A percentile compares a stretch with the other conserved stretches of the same genome.
Conservation (phyloP, 2,329 filamentous ascomycete species). For the Didymosphaeria variabile region DNA sequence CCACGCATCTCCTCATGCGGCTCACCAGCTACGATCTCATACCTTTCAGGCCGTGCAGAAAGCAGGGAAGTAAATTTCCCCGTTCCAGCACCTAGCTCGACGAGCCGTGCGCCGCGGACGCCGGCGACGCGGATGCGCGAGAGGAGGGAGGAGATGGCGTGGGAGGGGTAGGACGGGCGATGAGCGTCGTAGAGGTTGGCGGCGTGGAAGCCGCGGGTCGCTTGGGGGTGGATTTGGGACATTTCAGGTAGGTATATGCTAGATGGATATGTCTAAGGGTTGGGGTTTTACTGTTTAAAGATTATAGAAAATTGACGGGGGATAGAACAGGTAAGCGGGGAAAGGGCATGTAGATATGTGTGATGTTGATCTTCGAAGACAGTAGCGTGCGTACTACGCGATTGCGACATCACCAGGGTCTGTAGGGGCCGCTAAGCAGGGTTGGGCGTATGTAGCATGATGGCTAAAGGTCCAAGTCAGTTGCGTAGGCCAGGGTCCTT, state of each 20-base stretch:
- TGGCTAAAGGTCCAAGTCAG: background rate
- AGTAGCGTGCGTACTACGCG: background rate
- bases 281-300: too few species aligned
- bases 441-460: background rate
- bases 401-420: slow-evolving; percentile 10
- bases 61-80: slow-evolving; percentile 75
- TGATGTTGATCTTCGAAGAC: background rate
- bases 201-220: slow-evolving; percentile 48
- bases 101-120: slow-evolving; percentile 52
- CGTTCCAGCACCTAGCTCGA: slow-evolving; percentile 74
- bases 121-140: slow-evolving; percentile 61
- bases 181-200: slow-evolving; percentile 72
- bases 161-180: slow-evolving; percentile 71
- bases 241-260: background rate
- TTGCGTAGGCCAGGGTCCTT: background rate
- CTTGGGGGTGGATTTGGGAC: slow-evolving; percentile 6
- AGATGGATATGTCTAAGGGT: too few species aligned
- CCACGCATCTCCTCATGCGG: slow-evolving; percentile 73
- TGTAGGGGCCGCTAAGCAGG: background rate
- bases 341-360: background rate
- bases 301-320: background rate
- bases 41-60: slow-evolving; percentile 66
- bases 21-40: slow-evolving; percentile 69
- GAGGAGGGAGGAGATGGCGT: slow-evolving; percentile 68
- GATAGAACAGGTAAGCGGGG: background rate